Evolutionary conservation across 2,329 filamentous ascomycete species (phyloP).

Genomic region (Hirsutella thompsonii): DNA sequence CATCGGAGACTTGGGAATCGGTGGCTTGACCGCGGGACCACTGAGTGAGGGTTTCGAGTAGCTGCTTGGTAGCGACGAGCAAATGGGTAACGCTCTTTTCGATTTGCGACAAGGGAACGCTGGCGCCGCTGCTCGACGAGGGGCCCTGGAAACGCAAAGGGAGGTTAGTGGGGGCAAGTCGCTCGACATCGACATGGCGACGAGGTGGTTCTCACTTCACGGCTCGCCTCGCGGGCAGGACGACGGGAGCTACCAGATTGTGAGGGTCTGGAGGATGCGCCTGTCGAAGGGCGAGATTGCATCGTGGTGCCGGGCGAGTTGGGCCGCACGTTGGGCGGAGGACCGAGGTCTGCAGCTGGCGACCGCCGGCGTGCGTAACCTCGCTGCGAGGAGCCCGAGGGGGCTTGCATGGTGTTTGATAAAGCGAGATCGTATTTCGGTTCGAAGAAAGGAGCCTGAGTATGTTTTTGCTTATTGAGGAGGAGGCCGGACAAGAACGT

Average conservation of each 20-base stretch:
- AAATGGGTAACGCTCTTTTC: conserved; percentile 98
- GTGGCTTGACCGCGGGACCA: conserved; percentile 91
- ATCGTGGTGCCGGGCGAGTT: conserved; percentile 50
- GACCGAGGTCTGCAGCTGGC: conserved; percentile 47
- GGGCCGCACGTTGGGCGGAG: conserved; percentile 41
- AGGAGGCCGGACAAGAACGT: too few species aligned
- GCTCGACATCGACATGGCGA: conserved; percentile 1
- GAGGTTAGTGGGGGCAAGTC: conserved; percentile 2
- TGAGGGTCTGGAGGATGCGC: conserved; percentile 53
- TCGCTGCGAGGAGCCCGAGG: conserved; percentile 35
- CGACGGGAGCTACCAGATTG: conserved; percentile 20
- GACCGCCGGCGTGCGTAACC: conserved; percentile 44
- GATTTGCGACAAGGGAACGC: conserved; percentile 79
- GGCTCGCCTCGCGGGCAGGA: conserved; percentile 15
- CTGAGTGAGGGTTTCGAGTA: conserved; percentile 92
- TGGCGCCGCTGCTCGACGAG: conserved; percentile 46
- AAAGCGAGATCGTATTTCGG: conserved; percentile 6
- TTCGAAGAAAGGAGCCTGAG: not conserved
- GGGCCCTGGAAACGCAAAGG: conserved; percentile 10
- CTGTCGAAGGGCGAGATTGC: conserved; percentile 47
- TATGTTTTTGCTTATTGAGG: not conserved
- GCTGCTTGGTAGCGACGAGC: conserved; percentile 91
- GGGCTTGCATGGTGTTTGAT: conserved; percentile 29
- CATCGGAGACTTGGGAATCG: conserved; percentile 92
- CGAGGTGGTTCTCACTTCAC: conserved; percentile 11